phyloP scores from a whole-genome alignment of 192 early-diverging fungal genomes.

The Podila epigama region DNA sequence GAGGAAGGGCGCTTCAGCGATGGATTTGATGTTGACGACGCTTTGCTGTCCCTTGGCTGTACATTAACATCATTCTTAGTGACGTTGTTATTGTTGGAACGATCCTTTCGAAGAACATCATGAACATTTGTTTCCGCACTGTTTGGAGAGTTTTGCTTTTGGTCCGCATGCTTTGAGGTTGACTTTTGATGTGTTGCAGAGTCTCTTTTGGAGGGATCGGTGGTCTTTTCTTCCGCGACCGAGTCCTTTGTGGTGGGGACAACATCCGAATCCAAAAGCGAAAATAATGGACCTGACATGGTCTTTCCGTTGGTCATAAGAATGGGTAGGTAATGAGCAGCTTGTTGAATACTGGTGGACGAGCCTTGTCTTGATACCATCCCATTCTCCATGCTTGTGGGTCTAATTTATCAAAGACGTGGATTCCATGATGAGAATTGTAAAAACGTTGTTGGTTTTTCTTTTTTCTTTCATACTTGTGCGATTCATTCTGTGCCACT shows the following conservation, averaged over 20 bases:
- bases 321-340: slow-evolving; percentile 31
- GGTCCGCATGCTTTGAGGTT: not conserved
- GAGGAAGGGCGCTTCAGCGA: not conserved
- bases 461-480: too few relatives aligned
- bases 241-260: not conserved
- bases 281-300: slow-evolving; percentile 30
- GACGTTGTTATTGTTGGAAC: not conserved
- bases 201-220: not conserved
- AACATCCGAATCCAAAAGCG: slow-evolving; percentile 18
- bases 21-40: not conserved
- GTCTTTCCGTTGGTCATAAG: slow-evolving; percentile 31
- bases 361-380: slow-evolving; percentile 22
- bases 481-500: too few relatives aligned
- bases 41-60: not conserved
- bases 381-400: slow-evolving; percentile 45
- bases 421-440: not conserved
- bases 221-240: not conserved
- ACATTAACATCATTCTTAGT: too few relatives aligned
- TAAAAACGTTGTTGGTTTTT: too few relatives aligned
- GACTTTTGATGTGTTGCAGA: not conserved
- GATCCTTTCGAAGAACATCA: not conserved
- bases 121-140: too few relatives aligned
- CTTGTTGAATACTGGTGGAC: slow-evolving; percentile 26
- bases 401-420: not conserved
- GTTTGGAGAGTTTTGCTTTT: not conserved